These are phyloP conservation scores for Monosporascus ibericus DNA, from an alignment of 2,329 filamentous ascomycete genomes.

Conservation along the genomic window DNA sequence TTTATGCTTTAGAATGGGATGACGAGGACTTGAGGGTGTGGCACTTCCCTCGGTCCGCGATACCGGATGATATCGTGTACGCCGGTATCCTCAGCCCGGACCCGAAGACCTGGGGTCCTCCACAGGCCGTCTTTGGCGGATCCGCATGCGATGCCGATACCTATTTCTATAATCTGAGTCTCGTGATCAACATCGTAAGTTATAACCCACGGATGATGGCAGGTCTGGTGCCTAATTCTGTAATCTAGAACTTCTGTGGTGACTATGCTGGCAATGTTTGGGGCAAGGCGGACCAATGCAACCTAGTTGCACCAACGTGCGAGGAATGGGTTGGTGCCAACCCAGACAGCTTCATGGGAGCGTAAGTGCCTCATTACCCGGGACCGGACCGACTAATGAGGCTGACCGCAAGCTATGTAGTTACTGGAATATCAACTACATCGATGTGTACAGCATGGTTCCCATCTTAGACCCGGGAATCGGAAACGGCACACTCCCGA, in stretches of 20 bases:
- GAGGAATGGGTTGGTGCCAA: conserved; percentile 40
- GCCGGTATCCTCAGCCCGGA: conserved; percentile 46
- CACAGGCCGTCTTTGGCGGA: conserved; percentile 63
- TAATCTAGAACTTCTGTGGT: conserved; percentile 61
- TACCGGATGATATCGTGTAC: conserved; percentile 59
- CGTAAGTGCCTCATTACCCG: conserved; percentile 20
- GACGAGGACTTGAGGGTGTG: conserved; percentile 62
- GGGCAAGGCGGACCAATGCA: conserved; percentile 33
- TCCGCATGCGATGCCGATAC: conserved; percentile 56
- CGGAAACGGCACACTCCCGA: conserved; percentile 1
- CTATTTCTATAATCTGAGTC: conserved; percentile 62
- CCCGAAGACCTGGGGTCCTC: conserved; percentile 61
- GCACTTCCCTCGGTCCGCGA: conserved; percentile 62
- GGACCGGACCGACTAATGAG: background rate
- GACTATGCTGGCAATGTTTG: conserved; percentile 57
- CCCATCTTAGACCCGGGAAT: conserved; percentile 2
- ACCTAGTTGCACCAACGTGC: conserved; percentile 36
- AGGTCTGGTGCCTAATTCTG: background rate
- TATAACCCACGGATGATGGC: background rate
- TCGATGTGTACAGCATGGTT: conserved; percentile 37
- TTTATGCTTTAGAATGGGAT: conserved; percentile 70
- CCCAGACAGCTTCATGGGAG: conserved; percentile 35
- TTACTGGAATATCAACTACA: conserved; percentile 50
- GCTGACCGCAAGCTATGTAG: conserved; percentile 12
- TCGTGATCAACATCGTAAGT: conserved; percentile 62